Conservation (phyloP, 768 basidiomycete species). For the Fistulinella prunicolor region DNA sequence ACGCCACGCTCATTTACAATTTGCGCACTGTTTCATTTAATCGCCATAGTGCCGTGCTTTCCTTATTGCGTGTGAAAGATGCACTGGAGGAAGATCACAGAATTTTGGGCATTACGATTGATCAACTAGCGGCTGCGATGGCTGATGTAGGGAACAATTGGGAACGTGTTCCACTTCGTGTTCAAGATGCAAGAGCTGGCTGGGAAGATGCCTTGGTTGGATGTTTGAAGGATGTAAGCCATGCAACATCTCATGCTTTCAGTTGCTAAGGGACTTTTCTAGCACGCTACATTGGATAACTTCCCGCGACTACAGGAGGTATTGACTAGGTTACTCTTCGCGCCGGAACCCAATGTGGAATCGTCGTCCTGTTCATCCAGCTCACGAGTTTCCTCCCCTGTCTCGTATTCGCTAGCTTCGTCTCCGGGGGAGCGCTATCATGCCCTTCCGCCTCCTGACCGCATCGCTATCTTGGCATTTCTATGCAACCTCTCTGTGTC, state of each 20-base stretch:
- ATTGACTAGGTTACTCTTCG: constrained; percentile 70
- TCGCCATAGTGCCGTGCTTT: constrained; percentile 72
- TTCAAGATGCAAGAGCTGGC: constrained; percentile 70
- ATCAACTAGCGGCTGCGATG: constrained; percentile 64
- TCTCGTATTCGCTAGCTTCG: constrained; percentile 41
- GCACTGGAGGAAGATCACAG: constrained; percentile 42
- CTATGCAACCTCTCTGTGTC: constrained; percentile 88
- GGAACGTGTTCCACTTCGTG: constrained; percentile 73
- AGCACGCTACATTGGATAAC: constrained; percentile 73
- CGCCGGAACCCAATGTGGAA: constrained; percentile 49
- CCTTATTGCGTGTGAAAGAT: constrained; percentile 45
- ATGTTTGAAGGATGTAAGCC: constrained; percentile 83
- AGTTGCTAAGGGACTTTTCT: constrained; percentile 8
- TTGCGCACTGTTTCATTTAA: constrained; percentile 78
- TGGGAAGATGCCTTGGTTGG: constrained; percentile 94
- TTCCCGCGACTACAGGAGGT: constrained; percentile 73
- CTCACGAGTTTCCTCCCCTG: constrained; percentile 48
- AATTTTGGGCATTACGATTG: constrained; percentile 56
- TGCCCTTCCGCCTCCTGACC: constrained; percentile 68
- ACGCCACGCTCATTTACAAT: constrained; percentile 86
- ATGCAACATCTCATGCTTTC: background rate
- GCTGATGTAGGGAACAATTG: constrained; percentile 84
- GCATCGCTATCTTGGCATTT: constrained; percentile 82
- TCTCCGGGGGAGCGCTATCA: constrained; percentile 70
- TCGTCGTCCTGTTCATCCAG: constrained; percentile 43